Base-by-base conservation (phyloP, 257 asterid species). In the Cruciata laevipes region DNA sequence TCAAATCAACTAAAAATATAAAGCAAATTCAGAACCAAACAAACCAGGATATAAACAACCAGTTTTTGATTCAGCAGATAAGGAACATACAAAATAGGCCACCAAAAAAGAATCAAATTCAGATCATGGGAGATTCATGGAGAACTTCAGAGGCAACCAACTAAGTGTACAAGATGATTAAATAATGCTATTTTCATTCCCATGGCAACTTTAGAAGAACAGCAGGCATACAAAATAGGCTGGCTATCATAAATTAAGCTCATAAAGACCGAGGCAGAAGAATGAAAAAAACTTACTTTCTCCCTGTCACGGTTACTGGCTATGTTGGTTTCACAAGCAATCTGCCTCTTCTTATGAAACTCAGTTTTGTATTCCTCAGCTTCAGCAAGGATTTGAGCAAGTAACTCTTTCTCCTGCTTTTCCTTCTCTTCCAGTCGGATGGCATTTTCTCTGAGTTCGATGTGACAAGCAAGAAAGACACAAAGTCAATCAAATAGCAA, bases 321-420 rank as follows among this genome's bases (percentile, higher is more conserved):
- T 71, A 25, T 89, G 79, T 85, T 86, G 73, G 83, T 68, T 78
- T 83, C 91, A 44, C 73, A 52, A 37, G 73, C 55, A 57, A 73
- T 58, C 80, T 80, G 83, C 78, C 83, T 74, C 91, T 91, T 89
- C 79, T 71, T 79, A 74, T 85, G 80, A 78, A 83, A 86, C 21
- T 83, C 94, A 73, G 79, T 78, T 82, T 86, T 91, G 84, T 75
- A 91, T 61, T 77, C 83, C 2, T 85, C 94, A 20, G 98, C 98
- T 79, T 82, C 88, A 24, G 69, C 80, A 65, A 87, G 61, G 67
- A 91, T 89, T 78, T 79, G 85, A 77, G 74, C 76, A 83, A 88
- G 63, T 63, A 81, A 44, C 60, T 81, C 87, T 74, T 81, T 91
- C 83, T 91, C 96, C 66, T 71, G 77, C 76, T 71, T 86, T 82